A percentile compares a stretch with the other conserved stretches of the same genome.
These are phyloP conservation scores for Eimeria necatrix DNA, from an alignment of 169 alveolate genomes.

Conservation along the genomic window DNA sequence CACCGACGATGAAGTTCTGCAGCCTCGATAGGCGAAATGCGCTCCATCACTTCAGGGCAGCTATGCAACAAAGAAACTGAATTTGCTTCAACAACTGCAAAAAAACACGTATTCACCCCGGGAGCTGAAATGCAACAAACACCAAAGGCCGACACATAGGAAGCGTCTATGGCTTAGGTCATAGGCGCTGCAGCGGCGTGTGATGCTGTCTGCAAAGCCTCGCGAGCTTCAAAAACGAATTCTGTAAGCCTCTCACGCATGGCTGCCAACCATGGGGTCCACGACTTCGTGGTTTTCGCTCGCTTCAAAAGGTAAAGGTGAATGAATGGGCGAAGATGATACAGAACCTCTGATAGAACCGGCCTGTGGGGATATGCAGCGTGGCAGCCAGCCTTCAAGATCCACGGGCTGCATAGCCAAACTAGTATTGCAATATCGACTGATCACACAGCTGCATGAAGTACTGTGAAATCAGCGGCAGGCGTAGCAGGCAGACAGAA, in stretches of 20 bases:
- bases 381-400: not conserved
- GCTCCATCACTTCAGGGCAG: constrained; percentile 70
- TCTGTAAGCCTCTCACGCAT: not conserved
- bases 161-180: not conserved
- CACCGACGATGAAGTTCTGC: constrained; percentile 75
- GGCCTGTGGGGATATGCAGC: not conserved
- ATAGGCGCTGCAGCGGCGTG: not conserved
- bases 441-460: not conserved
- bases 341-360: constrained; percentile 42
- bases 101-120: not conserved
- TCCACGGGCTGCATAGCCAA: not conserved
- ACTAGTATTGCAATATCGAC: not conserved
- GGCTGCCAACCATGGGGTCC: constrained; percentile 75
- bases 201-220: not conserved
- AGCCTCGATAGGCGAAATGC: constrained; percentile 70
- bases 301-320: constrained; percentile 63
- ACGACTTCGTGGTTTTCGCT: constrained; percentile 60
- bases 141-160: not conserved
- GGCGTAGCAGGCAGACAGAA: not conserved
- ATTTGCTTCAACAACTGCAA: constrained; percentile 71
- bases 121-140: not conserved
- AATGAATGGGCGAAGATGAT: constrained; percentile 69
- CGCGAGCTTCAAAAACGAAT: not conserved
- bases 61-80: constrained; percentile 58
- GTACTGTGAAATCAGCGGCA: not conserved